phyloP scores from a whole-genome alignment of 148 eudicot genomes.

The Cornus florida region DNA sequence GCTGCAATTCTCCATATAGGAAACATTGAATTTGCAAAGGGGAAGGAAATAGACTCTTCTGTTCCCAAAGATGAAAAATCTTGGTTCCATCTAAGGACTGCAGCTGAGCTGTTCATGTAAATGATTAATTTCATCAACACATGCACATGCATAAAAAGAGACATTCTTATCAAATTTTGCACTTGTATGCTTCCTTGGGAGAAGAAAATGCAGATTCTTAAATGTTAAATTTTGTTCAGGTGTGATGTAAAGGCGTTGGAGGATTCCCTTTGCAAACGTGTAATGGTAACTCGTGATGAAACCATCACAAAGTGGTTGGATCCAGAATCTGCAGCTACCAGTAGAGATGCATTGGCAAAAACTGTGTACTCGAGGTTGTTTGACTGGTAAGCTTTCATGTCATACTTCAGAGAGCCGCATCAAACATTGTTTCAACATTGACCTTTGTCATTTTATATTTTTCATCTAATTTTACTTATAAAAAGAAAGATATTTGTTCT shows the following conservation, averaged over 20 bases:
- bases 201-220: conserved; percentile 9
- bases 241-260: conserved; percentile 81
- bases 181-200: neutral
- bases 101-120: conserved; percentile 95
- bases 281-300: conserved; percentile 93
- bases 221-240: conserved; percentile 43
- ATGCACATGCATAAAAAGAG: neutral
- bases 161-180: neutral
- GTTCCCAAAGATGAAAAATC: conserved; percentile 96
- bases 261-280: conserved; percentile 93
- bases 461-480: neutral
- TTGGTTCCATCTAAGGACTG: conserved; percentile 78
- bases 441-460: neutral
- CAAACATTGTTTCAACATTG: neutral
- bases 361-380: conserved; percentile 86
- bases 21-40: conserved; percentile 88
- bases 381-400: conserved; percentile 64
- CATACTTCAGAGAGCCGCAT: conserved; percentile 6
- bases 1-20: conserved; percentile 98
- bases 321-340: conserved; percentile 75
- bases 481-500: neutral
- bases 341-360: conserved; percentile 96
- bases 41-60: conserved; percentile 88
- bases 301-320: conserved; percentile 82
- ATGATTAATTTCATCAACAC: conserved; percentile 16